These are phyloP conservation scores for Didymella arachidicola DNA, from an alignment of 2,329 filamentous ascomycete species.

Conservation along the genomic window DNA sequence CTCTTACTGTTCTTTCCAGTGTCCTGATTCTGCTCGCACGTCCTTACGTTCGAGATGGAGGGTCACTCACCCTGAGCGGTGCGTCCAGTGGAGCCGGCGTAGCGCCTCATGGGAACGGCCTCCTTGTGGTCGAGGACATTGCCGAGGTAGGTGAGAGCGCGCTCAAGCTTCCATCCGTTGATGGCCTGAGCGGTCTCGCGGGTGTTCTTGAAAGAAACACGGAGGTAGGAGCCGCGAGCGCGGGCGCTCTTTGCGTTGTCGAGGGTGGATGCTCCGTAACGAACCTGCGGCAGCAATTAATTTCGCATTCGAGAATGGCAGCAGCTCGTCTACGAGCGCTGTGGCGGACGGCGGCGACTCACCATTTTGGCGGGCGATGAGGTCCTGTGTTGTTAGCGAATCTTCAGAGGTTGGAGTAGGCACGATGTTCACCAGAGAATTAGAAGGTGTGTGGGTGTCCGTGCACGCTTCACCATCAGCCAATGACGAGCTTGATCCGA, in stretches of 20 bases:
- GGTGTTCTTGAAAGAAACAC: constrained; percentile 99
- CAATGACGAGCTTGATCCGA: constrained; percentile 38
- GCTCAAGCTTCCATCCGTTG: constrained; percentile 98
- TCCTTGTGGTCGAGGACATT: constrained; percentile 98
- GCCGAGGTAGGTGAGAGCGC: constrained; percentile 95
- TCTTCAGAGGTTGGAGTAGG: constrained; percentile 34
- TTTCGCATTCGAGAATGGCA: constrained; percentile 25
- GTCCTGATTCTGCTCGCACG: background rate
- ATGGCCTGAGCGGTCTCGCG: constrained; percentile 99
- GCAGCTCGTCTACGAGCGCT: constrained; percentile 3
- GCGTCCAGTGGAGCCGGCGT: constrained; percentile 93
- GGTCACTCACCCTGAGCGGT: constrained; percentile 89
- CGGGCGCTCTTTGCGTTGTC: constrained; percentile 75
- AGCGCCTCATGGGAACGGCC: constrained; percentile 98
- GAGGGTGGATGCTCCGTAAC: constrained; percentile 50
- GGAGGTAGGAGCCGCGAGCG: constrained; percentile 97
- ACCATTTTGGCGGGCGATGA: constrained; percentile 55
- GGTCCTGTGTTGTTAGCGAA: constrained; percentile 37
- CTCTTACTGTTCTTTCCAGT: constrained; percentile 7
- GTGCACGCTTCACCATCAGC: background rate
- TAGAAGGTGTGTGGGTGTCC: constrained; percentile 1
- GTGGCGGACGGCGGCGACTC: constrained; percentile 28
- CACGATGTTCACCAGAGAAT: constrained; percentile 26
- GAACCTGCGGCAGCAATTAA: constrained; percentile 47
- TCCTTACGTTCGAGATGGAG: constrained; percentile 7